Evolutionary conservation across 768 basidiomycete species (phyloP), one percentile per base, ranked within the genome.

Genomic region (Nidula microcarpa): DNA sequence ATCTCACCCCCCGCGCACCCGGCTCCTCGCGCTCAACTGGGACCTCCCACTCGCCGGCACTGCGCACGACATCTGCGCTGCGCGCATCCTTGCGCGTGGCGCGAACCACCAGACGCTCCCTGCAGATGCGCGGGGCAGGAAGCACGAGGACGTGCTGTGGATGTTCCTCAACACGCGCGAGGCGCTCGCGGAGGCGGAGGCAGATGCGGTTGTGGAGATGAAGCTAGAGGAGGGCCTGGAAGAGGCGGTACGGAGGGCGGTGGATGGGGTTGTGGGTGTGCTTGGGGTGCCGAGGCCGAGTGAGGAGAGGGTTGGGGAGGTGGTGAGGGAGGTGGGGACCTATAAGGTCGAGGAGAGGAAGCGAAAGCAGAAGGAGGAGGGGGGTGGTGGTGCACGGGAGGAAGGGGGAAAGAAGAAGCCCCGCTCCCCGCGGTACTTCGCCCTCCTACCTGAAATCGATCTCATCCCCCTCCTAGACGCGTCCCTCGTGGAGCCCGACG

Each of bases 11-110:
- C 84, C 83, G 9, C 23, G 23, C 23, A 83, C 88, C 9, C 87
- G 87, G 1, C 76, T 94, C 13, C 74, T 98, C 52, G 94, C 87
- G 0, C 79, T 98, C 30, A 75, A 92, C 65, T 99, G 91, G 91
- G 64, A 77, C 55, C 47, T 74, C 53, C 77, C 80, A 52, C 65
- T 73, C 37, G 81, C 70, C 0, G 73, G 85, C 2, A 84, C 76
- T 14, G 69, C 89, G 23, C 87, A 91, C 59, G 81, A 88, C 0
- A 76, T 95, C 33, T 94, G 91, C 62, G 79, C 81, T 1, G 83
- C 90, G 52, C 87, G 95, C 17, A 77, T 99, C 51, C 61, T 79
- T 4, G 54, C 58, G 14, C 87, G 97, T 4, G 97, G 96, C 0
- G 79, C 83, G 4, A 90, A 88, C 56, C 97, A 99, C 72, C 89